Evolutionary conservation across 805 yeast species (phyloP).

Genomic region (Dipodascus albidus): DNA sequence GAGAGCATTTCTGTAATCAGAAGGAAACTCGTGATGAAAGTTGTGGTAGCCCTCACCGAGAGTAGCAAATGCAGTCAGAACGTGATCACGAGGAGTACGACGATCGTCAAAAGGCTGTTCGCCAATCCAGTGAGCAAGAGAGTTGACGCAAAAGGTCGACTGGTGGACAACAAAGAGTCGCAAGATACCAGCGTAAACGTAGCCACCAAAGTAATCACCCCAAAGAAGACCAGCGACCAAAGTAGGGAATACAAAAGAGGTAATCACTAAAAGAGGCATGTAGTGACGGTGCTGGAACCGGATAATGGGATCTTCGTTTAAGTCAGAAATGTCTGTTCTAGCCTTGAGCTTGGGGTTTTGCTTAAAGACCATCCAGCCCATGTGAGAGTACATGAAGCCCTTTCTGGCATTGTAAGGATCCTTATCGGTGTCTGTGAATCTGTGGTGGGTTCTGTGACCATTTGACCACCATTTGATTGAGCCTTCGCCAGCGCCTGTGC

Average conservation of each 20-base stretch:
- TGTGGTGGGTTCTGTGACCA: constrained; percentile 82
- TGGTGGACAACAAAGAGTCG: constrained; percentile 70
- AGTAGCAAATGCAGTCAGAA: constrained; percentile 50
- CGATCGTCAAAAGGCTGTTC: constrained; percentile 64
- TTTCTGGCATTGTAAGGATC: constrained; percentile 81
- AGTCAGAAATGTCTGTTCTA: constrained; percentile 55
- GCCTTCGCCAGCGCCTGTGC: constrained; percentile 68
- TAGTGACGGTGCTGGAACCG: constrained; percentile 68
- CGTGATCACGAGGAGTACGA: constrained; percentile 62
- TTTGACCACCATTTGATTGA: constrained; percentile 70
- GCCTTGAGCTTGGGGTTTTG: constrained; percentile 56
- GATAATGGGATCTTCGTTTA: constrained; percentile 45
- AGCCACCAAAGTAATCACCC: constrained; percentile 70
- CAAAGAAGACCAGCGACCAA: constrained; percentile 52
- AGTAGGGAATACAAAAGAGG: constrained; percentile 54
- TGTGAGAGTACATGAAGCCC: constrained; percentile 72
- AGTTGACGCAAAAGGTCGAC: constrained; percentile 63
- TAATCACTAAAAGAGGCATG: constrained; percentile 36
- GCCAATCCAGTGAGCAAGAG: constrained; percentile 72
- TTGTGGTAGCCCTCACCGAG: constrained; percentile 89
- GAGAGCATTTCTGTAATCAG: constrained; percentile 71
- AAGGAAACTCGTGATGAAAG: constrained; percentile 92
- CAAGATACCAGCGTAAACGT: constrained; percentile 65
- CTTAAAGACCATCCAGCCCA: constrained; percentile 75
- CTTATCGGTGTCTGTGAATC: constrained; percentile 74